These are phyloP conservation scores for Aspergillus nanangensis DNA, from an alignment of 495 filamentous ascomycete species.

Conservation along the genomic window DNA sequence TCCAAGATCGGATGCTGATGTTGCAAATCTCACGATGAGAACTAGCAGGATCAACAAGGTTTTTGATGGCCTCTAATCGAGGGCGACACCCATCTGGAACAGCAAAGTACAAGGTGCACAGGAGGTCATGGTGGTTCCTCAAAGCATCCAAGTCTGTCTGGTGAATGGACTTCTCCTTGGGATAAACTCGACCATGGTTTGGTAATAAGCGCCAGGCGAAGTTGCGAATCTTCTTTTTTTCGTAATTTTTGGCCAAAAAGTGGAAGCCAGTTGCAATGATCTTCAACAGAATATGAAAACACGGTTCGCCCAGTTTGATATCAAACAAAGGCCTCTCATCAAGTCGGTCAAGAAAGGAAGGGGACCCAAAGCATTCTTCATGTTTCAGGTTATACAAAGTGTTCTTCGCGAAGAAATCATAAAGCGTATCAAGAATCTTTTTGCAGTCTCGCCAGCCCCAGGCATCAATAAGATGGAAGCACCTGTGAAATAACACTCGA, in stretches of 20 bases:
- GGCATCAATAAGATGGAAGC: conserved; percentile 67
- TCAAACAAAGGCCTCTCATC: conserved; percentile 56
- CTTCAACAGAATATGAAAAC: conserved; percentile 93
- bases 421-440: conserved; percentile 70
- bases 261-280: conserved; percentile 67
- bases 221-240: conserved; percentile 70
- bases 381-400: conserved; percentile 68
- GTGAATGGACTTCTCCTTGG: conserved; percentile 71
- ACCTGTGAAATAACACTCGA: conserved; percentile 66
- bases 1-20: conserved; percentile 80
- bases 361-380: conserved; percentile 73
- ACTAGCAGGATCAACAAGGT: conserved; percentile 69
- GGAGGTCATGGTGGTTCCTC: conserved; percentile 89
- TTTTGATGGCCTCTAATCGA: conserved; percentile 63
- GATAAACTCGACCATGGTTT: conserved; percentile 82
- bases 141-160: conserved; percentile 79
- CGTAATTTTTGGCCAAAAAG: conserved; percentile 51
- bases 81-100: conserved; percentile 70
- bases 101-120: conserved; percentile 84
- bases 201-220: conserved; percentile 77
- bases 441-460: conserved; percentile 90
- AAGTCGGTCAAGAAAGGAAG: conserved; percentile 72
- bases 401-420: conserved; percentile 85
- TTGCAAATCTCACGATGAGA: conserved; percentile 85
- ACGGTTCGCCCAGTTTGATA: conserved; percentile 65